phyloP scores from a whole-genome alignment of 164 flowering plant genomes.

The Warburgia ugandensis region DNA sequence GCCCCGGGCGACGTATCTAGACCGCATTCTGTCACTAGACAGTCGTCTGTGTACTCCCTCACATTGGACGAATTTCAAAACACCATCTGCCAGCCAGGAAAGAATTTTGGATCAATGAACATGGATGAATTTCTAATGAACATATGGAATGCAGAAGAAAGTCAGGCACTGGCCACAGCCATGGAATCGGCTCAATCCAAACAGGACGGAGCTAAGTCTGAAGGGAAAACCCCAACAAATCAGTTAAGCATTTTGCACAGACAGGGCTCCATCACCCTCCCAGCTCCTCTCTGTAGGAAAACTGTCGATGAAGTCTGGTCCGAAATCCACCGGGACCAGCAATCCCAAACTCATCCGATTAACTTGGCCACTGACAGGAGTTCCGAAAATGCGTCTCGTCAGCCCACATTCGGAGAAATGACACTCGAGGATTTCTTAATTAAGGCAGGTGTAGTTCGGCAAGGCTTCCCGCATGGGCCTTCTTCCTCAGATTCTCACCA shows the following conservation, averaged over 20 bases:
- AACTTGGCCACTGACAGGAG: constrained; percentile 7
- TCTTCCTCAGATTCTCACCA: constrained; percentile 1
- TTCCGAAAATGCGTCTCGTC: constrained; percentile 35
- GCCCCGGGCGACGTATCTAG: too few species aligned
- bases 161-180: constrained; percentile 32
- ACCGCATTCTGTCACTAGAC: constrained; percentile 28
- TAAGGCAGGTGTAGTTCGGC: constrained; percentile 82
- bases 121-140: constrained; percentile 85
- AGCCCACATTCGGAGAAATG: constrained; percentile 84
- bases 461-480: constrained; percentile 10
- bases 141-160: constrained; percentile 93
- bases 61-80: constrained; percentile 85
- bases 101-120: too few species aligned
- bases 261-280: constrained; percentile 65
- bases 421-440: constrained; percentile 87
- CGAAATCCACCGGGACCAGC: constrained; percentile 51
- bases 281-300: constrained; percentile 58
- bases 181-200: background rate
- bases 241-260: constrained; percentile 60
- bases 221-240: too few species aligned
- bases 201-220: constrained; percentile 28
- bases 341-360: too few species aligned
- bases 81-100: constrained; percentile 54
- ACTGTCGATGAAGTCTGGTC: constrained; percentile 96
- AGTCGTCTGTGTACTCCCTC: constrained; percentile 79